A percentile compares a stretch with the other conserved stretches of the same genome.
Evolutionary conservation across 768 basidiomycete species (phyloP).

Genomic region (Suillus subaureus): DNA sequence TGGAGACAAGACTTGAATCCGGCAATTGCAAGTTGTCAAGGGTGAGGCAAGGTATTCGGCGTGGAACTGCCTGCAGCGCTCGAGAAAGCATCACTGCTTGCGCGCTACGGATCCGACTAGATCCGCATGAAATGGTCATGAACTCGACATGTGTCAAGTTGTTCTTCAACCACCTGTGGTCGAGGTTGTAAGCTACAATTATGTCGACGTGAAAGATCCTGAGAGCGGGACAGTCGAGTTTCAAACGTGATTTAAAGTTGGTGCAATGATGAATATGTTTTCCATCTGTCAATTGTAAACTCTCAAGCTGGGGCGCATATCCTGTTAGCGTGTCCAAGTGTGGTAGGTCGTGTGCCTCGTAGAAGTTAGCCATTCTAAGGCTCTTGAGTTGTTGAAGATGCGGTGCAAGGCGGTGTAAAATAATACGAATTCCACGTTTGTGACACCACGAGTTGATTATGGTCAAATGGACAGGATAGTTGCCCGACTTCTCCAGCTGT

Average conservation of each 20-base stretch:
- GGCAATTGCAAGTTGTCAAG: not conserved
- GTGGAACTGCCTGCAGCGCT: not conserved
- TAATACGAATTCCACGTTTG: not conserved
- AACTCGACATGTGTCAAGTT: not conserved
- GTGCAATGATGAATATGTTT: not conserved
- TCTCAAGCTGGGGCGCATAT: not conserved
- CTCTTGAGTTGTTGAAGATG: not conserved
- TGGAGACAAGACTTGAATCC: not conserved
- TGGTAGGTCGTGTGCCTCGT: too few relatives aligned
- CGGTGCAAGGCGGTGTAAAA: not conserved
- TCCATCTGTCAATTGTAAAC: not conserved
- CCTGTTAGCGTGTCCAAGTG: not conserved
- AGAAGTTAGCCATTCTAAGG: not conserved
- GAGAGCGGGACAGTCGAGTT: not conserved
- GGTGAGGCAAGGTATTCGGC: slow-evolving; percentile 2
- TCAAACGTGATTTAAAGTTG: not conserved
- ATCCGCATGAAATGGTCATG: not conserved
- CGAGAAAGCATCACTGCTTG: not conserved
- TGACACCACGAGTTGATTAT: not conserved
- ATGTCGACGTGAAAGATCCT: not conserved
- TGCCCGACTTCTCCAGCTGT: not conserved
- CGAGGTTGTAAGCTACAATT: not conserved
- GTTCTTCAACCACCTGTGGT: not conserved
- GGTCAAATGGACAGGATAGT: not conserved
- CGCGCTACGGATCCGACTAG: not conserved